Conservation (phyloP, 2,329 filamentous ascomycete species). For the Colletotrichum musae region DNA sequence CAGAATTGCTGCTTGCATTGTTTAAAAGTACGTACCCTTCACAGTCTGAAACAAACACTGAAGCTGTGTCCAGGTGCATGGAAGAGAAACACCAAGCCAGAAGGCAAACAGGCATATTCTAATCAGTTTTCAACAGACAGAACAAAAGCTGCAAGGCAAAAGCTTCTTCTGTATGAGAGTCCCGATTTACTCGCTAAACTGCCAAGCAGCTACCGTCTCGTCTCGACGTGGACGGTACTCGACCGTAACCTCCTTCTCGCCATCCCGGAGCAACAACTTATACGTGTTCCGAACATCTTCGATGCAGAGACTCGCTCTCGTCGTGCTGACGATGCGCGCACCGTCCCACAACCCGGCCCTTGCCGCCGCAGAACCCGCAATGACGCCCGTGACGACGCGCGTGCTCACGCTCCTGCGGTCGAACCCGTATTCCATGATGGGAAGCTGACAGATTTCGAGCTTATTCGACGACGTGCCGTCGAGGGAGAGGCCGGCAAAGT, state of each 20-base stretch:
- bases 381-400: slow-evolving; percentile 10
- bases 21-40: too few relatives aligned
- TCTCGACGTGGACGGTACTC: slow-evolving; percentile 13
- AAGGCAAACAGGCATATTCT: too few relatives aligned
- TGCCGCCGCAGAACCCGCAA: slow-evolving; percentile 8
- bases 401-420: slow-evolving; percentile 9
- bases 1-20: too few relatives aligned
- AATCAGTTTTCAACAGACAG: too few relatives aligned
- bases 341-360: slow-evolving; percentile 14
- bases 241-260: neutral
- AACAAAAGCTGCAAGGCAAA: too few relatives aligned
- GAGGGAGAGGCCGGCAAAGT: slow-evolving; percentile 17
- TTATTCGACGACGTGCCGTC: neutral
- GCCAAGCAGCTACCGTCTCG: slow-evolving; percentile 16
- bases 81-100: too few relatives aligned
- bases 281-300: slow-evolving; percentile 11
- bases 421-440: slow-evolving; percentile 21
- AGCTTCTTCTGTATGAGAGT: too few relatives aligned
- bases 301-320: slow-evolving; percentile 17
- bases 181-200: neutral
- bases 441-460: neutral
- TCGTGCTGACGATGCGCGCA: slow-evolving; percentile 16
- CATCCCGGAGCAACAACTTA: slow-evolving; percentile 13
- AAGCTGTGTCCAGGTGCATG: too few relatives aligned
- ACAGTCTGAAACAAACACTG: too few relatives aligned